Evolutionary conservation across 2,329 filamentous ascomycete genomes (phyloP).

Genomic region (Claviceps pusilla): DNA sequence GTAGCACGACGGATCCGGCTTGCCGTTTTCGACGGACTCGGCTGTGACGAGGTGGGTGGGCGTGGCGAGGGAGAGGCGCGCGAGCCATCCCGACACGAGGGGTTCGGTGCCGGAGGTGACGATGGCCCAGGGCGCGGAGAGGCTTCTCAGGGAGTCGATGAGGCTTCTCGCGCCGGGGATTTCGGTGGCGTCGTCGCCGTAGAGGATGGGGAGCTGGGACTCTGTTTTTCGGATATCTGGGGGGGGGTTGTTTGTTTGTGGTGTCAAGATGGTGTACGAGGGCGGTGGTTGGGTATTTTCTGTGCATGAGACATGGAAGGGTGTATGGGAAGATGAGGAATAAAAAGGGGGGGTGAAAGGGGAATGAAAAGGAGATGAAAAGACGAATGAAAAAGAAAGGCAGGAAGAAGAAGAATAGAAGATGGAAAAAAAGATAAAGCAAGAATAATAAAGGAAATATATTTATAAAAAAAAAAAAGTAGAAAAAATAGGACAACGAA

Average conservation of each 20-base stretch:
- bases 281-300: too few species aligned
- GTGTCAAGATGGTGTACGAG: neutral
- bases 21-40: conserved; percentile 60
- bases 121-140: conserved; percentile 65
- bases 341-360: too few species aligned
- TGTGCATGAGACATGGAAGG: too few species aligned
- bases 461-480: neutral
- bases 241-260: neutral
- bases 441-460: neutral
- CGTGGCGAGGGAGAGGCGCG: conserved; percentile 46
- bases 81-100: conserved; percentile 59
- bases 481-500: neutral
- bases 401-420: too few species aligned
- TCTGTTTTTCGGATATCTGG: conserved; percentile 69
- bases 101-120: conserved; percentile 58
- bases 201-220: conserved; percentile 58
- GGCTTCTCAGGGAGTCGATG: conserved; percentile 48
- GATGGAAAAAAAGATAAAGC: neutral
- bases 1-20: conserved; percentile 66
- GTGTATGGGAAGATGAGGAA: too few species aligned
- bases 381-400: too few species aligned
- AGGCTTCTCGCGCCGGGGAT: conserved; percentile 69
- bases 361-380: too few species aligned
- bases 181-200: conserved; percentile 65
- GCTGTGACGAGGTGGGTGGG: conserved; percentile 57